Conservation (phyloP, 2,329 filamentous ascomycete genomes). For the Cercospora berteroae region DNA sequence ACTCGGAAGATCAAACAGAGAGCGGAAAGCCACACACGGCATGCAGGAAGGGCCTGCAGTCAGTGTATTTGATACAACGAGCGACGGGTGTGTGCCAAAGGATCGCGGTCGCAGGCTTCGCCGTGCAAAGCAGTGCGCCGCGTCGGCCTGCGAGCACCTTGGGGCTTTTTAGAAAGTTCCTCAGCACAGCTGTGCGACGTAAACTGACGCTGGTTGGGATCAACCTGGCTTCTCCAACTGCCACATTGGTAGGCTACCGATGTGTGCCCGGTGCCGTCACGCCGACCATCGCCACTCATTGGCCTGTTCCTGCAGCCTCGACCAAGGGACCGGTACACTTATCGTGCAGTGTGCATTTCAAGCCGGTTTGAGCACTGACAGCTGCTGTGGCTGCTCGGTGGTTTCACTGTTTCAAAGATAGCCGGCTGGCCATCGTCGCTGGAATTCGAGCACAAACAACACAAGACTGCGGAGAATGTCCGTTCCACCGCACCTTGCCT, state of each 20-base stretch:
- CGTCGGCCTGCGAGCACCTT: conserved; percentile 10
- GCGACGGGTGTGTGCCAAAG: conserved; percentile 2
- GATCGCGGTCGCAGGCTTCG: neutral
- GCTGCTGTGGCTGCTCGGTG: conserved; percentile 17
- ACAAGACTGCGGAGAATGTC: conserved; percentile 15
- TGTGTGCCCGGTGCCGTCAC: conserved; percentile 18
- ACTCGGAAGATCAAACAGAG: conserved; percentile 8
- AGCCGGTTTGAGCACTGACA: conserved; percentile 17
- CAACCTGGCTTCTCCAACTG: conserved; percentile 12
- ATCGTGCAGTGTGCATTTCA: conserved; percentile 18
- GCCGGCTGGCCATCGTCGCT: conserved; percentile 16
- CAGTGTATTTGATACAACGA: conserved; percentile 11
- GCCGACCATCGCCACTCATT: conserved; percentile 12
- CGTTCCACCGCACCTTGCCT: conserved; percentile 10
- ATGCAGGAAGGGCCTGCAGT: conserved; percentile 5
- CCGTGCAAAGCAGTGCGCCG: neutral
- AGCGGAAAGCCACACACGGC: conserved; percentile 5
- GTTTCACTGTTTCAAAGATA: conserved; percentile 17
- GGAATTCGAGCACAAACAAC: conserved; percentile 21
- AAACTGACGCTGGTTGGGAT: conserved; percentile 18
- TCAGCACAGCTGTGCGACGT: conserved; percentile 7
- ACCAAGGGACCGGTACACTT: conserved; percentile 10
- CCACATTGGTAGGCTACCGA: conserved; percentile 15
- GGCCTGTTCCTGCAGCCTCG: conserved; percentile 15
- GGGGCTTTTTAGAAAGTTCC: conserved; percentile 15